Conservation (phyloP, 2,329 filamentous ascomycete genomes). For the Xylariales sp. region DNA sequence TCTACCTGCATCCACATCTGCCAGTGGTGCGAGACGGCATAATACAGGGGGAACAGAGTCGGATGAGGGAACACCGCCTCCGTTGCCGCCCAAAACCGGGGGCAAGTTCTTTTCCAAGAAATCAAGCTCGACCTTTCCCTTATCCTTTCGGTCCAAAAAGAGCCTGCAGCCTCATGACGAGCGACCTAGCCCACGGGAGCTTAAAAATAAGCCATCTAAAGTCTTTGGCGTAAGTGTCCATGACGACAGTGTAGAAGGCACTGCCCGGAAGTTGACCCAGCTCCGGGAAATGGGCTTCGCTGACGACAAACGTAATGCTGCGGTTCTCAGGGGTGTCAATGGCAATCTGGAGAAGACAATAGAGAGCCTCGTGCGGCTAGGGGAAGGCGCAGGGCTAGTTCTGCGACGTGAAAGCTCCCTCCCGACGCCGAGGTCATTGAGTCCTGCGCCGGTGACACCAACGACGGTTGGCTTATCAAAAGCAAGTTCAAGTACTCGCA, state of each 20-base stretch:
- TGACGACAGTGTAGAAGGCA: constrained; percentile 48
- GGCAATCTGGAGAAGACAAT: constrained; percentile 84
- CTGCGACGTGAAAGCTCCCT: constrained; percentile 37
- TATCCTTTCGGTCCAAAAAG: constrained; percentile 57
- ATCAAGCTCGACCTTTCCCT: constrained; percentile 63
- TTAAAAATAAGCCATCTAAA: constrained; percentile 60
- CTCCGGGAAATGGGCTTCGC: constrained; percentile 89
- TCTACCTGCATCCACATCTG: constrained; percentile 41
- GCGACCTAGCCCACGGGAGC: constrained; percentile 26
- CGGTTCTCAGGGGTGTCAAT: constrained; percentile 75
- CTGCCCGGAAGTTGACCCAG: constrained; percentile 70
- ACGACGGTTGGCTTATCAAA: constrained; percentile 26
- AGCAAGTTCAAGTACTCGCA: constrained; percentile 21
- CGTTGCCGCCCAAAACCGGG: constrained; percentile 59
- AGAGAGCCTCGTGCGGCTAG: constrained; percentile 77
- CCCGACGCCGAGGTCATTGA: constrained; percentile 48
- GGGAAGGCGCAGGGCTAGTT: constrained; percentile 59
- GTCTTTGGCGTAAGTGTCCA: constrained; percentile 66
- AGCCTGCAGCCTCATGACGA: constrained; percentile 28
- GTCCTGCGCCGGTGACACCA: constrained; percentile 39
- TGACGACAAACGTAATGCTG: constrained; percentile 75
- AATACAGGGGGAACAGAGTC: constrained; percentile 44
- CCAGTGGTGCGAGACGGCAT: constrained; percentile 29
- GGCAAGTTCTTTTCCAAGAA: constrained; percentile 53
- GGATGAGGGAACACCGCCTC: constrained; percentile 56